Conservation (phyloP, 257 asterid species). For the Echium plantagineum region DNA sequence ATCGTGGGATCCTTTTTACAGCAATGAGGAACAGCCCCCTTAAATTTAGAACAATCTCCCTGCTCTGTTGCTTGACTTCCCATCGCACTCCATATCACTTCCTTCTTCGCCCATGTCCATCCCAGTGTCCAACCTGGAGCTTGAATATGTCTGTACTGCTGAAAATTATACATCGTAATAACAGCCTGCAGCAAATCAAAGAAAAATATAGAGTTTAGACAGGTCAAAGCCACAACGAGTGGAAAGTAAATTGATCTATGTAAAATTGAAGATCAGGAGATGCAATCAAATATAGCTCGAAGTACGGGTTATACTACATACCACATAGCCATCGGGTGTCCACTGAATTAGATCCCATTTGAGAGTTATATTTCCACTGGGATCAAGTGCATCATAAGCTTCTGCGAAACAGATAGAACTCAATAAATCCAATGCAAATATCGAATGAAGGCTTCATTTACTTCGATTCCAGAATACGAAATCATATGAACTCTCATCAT, state of each 20-base stretch:
- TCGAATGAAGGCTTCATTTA: neutral
- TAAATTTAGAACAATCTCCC: constrained; percentile 51
- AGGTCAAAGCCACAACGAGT: too few relatives aligned
- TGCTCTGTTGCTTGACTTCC: constrained; percentile 51
- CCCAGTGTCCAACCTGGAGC: constrained; percentile 65
- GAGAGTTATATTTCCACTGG: neutral
- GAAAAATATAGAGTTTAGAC: neutral
- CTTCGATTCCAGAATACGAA: neutral
- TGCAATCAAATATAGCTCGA: neutral
- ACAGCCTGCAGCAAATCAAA: constrained; percentile 23
- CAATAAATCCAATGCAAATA: neutral
- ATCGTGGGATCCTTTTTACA: constrained; percentile 62
- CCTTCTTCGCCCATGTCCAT: constrained; percentile 64
- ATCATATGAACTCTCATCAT: neutral
- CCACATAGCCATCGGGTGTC: neutral
- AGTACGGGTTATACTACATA: neutral
- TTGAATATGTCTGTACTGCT: constrained; percentile 50
- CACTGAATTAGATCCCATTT: neutral
- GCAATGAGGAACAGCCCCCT: constrained; percentile 46
- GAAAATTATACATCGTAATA: constrained; percentile 55
- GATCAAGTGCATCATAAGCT: neutral
- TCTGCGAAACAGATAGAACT: neutral
- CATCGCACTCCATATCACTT: constrained; percentile 52
- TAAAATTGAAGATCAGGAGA: neutral
- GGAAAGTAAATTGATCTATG: neutral